Conservation (phyloP, 768 basidiomycete genomes). For the Leccinum variicolor region DNA sequence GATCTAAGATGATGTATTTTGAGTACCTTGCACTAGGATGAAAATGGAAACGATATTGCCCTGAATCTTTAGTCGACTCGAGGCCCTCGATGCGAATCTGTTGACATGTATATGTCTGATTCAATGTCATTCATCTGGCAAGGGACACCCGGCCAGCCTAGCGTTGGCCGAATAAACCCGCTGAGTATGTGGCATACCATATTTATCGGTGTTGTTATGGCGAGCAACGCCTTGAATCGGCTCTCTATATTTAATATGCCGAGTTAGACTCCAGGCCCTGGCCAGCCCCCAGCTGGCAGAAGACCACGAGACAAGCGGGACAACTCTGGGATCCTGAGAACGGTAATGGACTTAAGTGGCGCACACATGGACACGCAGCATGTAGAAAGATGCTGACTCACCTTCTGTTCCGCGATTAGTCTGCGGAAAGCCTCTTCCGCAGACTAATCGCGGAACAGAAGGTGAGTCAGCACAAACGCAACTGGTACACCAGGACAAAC, state of each 20-base stretch:
- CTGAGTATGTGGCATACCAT: background rate
- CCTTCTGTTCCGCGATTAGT: too few relatives aligned
- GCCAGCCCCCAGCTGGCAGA: background rate
- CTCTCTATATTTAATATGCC: slow-evolving; percentile 42
- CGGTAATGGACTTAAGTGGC: background rate
- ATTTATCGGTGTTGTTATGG: slow-evolving; percentile 53
- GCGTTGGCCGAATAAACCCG: background rate
- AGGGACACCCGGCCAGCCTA: background rate
- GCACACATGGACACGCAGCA: background rate
- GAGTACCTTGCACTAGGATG: background rate
- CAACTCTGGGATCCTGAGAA: background rate
- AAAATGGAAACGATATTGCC: background rate
- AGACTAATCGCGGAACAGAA: background rate
- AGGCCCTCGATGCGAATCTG: background rate
- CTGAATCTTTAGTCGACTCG: background rate
- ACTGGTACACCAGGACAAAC: background rate
- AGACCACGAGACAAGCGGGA: background rate
- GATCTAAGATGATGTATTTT: background rate
- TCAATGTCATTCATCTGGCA: background rate
- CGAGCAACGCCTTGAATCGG: slow-evolving; percentile 54
- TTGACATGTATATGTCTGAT: background rate
- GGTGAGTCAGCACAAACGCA: background rate
- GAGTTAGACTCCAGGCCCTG: background rate
- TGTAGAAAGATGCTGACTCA: background rate
- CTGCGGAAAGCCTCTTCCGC: background rate